Percentiles rank a stretch among this genome's conserved stretches.
Conservation (phyloP, 116 monocot genomes). For the Zostera marina region DNA sequence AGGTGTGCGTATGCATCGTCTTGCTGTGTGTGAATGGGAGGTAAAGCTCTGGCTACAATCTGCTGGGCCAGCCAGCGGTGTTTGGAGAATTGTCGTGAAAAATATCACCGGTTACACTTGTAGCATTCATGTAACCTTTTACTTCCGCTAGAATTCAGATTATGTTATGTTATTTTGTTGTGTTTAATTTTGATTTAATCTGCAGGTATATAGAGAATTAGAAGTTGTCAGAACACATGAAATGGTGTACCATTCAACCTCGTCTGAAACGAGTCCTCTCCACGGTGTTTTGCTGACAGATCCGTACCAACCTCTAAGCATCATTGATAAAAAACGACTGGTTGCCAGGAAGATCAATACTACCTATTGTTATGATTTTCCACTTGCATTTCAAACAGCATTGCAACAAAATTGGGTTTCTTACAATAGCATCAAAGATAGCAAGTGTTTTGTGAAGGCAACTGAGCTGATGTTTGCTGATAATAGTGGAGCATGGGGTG, state of each 20-base stretch:
- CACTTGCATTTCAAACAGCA: constrained; percentile 80
- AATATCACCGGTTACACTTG: constrained; percentile 92
- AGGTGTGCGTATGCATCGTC: constrained; percentile 88
- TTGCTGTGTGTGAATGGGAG: constrained; percentile 98
- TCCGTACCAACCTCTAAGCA: constrained; percentile 48
- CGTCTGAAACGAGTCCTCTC: constrained; percentile 33
- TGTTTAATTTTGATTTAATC: neutral
- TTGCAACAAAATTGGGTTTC: constrained; percentile 45
- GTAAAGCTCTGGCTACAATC: constrained; percentile 69
- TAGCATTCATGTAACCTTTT: constrained; percentile 59
- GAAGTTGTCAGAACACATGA: constrained; percentile 55
- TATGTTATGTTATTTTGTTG: neutral
- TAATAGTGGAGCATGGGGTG: constrained; percentile 52
- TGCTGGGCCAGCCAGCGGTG: constrained; percentile 55
- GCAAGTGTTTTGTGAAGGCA: constrained; percentile 30
- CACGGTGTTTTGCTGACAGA: constrained; percentile 50
- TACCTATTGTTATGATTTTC: constrained; percentile 97
- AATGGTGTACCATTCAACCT: constrained; percentile 55
- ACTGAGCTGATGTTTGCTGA: constrained; percentile 72
- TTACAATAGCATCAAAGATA: constrained; percentile 6
- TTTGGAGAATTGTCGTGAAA: constrained; percentile 81
- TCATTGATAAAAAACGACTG: constrained; percentile 66
- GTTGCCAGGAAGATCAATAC: constrained; percentile 72
- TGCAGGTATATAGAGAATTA: constrained; percentile 84
- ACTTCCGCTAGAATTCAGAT: neutral